These are phyloP conservation scores for Xerocomus amazonicus DNA, from an alignment of 1,284 basidiomycete genomes.

Conservation along the genomic window DNA sequence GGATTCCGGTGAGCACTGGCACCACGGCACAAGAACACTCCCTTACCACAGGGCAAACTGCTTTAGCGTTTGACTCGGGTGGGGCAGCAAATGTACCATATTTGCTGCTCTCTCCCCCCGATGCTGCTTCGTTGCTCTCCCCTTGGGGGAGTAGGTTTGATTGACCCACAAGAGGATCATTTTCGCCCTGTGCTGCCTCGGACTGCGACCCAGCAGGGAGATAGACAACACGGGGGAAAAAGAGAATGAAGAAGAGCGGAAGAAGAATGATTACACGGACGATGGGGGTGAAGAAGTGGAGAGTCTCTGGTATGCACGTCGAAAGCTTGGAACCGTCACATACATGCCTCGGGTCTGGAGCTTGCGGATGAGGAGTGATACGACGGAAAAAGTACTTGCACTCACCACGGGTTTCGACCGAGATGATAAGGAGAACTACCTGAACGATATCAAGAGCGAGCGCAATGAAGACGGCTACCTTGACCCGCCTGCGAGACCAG, in stretches of 20 bases:
- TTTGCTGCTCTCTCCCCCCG: conserved; percentile 40
- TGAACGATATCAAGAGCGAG: conserved; percentile 58
- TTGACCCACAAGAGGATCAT: conserved; percentile 30
- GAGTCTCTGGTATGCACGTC: conserved; percentile 40
- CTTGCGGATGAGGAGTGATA: neutral
- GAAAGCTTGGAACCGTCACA: conserved; percentile 34
- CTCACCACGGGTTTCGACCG: conserved; percentile 46
- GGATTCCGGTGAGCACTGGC: neutral
- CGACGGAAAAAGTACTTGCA: neutral
- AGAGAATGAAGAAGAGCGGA: conserved; percentile 54
- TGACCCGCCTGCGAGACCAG: conserved; percentile 63
- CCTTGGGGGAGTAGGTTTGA: conserved; percentile 26
- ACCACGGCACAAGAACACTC: neutral
- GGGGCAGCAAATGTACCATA: conserved; percentile 59
- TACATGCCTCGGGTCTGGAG: conserved; percentile 18
- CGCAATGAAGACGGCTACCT: conserved; percentile 47
- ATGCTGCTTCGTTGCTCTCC: conserved; percentile 23
- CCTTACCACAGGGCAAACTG: conserved; percentile 13
- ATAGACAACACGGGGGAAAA: conserved; percentile 60
- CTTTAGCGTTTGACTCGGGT: neutral
- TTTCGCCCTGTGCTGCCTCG: conserved; percentile 19
- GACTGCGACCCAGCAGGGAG: conserved; percentile 39
- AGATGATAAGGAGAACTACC: conserved; percentile 49
- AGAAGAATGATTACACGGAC: conserved; percentile 63
- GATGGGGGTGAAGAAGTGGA: conserved; percentile 61